A percentile compares a stretch with the other conserved stretches of the same genome.
These are phyloP conservation scores for Lactarius tabidus DNA, from an alignment of 768 basidiomycete species.

Conservation along the genomic window DNA sequence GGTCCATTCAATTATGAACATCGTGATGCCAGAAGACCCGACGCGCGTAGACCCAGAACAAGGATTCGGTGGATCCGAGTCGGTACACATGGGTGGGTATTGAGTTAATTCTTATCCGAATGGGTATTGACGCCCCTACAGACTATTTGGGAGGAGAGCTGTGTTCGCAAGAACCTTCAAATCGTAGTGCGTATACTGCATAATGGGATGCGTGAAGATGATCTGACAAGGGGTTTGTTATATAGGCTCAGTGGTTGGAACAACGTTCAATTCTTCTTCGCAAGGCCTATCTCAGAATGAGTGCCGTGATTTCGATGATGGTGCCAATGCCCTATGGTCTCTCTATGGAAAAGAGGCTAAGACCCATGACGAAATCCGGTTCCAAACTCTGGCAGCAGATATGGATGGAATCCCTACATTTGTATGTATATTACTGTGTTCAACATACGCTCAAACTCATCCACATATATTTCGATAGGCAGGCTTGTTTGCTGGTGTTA, in stretches of 20 bases:
- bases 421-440: background rate
- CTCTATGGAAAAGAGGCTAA: background rate
- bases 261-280: background rate
- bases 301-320: background rate
- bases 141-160: background rate
- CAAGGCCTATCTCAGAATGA: background rate
- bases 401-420: background rate
- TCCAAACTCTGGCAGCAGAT: background rate
- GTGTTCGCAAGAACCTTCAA: background rate
- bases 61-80: too few relatives aligned
- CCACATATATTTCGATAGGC: background rate
- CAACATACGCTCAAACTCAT: background rate
- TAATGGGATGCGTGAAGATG: background rate
- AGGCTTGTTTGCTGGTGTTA: conserved; percentile 16
- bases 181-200: background rate
- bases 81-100: background rate
- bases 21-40: background rate
- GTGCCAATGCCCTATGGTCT: conserved; percentile 6
- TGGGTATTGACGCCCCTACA: background rate
- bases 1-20: background rate
- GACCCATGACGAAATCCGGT: background rate
- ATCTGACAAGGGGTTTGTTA: background rate
- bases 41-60: background rate
- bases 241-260: background rate
- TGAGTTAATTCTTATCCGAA: background rate